Evolutionary conservation across 345 rosid genomes (phyloP), one percentile per base, ranked within the genome.

Genomic region (Sisymbrium irio): DNA sequence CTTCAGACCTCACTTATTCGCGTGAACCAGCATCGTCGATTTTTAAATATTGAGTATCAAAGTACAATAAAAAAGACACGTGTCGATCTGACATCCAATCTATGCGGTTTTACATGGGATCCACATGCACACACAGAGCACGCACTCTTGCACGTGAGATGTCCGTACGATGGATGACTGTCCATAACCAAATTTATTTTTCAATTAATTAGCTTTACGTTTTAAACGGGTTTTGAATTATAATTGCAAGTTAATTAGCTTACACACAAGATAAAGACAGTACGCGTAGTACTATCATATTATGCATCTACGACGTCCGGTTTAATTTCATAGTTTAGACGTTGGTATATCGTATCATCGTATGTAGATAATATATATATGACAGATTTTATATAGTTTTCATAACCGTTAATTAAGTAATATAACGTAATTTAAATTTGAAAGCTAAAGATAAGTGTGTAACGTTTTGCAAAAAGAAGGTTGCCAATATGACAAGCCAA

Each of bases 111-210:
- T 18, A 47, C 39, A 30, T 30, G 67, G 79, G 49, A 55, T 75
- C 78, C 74, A 75, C 78, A 75, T 75, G 78, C 56, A n/a, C 40
- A 67, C 62, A 28, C 7, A 36, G 35, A 7, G 53, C 72, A 47
- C 60, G 54, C 61, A 67, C 69, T 60, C 69, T 67, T 75, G 69
- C 74, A 60, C 78, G 78, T 75, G 79, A 51, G 40, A 32, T 68
- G 74, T 75, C 69, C 74, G 79, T 75, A 75, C 79, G 32, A 10
- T 40, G 67, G 32, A 10, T 40, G 67, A 60, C 54, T 60, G 45
- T 65, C 59, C 71, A 46, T 22, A 17, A 41, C 63, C 19, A 47
- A 1, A 19, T 54, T 65, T 57, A 7, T 0, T 56, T 53, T 25
- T 56, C 17, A 33, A 53, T 64, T 42, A 13, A 30, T 18, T 18